Conservation (phyloP, 139 green algal species). For the Dunaliella sp. region DNA sequence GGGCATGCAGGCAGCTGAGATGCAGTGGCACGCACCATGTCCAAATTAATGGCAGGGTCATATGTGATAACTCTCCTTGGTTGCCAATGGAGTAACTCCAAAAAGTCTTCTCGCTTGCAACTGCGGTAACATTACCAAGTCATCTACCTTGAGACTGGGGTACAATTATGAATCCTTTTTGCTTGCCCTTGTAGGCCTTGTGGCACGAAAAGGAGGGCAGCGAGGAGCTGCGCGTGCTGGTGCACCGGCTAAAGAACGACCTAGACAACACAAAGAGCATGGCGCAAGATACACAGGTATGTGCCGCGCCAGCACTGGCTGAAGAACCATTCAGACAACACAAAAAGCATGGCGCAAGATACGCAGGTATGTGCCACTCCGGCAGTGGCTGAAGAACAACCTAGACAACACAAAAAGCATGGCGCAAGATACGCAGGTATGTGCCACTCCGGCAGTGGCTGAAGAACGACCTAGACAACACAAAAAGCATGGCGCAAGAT, state of each 20-base stretch:
- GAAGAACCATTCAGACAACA: conserved; percentile 9
- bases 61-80: too few species aligned
- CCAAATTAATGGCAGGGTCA: background rate
- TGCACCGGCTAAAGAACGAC: conserved; percentile 28
- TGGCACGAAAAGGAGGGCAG: conserved; percentile 37
- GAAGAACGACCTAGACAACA: background rate
- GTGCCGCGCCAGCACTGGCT: conserved; percentile 26
- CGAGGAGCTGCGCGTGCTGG: conserved; percentile 18
- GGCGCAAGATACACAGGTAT: conserved; percentile 24
- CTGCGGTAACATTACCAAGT: background rate
- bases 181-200: conserved; percentile 29
- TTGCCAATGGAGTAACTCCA: too few species aligned
- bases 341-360: conserved; percentile 15
- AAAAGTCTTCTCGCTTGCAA: too few species aligned
- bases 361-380: conserved; percentile 28
- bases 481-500: background rate
- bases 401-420: conserved; percentile 13
- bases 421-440: conserved; percentile 24
- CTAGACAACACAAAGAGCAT: conserved; percentile 14
- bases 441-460: background rate
- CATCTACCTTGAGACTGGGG: background rate
- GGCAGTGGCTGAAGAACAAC: conserved; percentile 24
- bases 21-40: background rate
- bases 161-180: conserved; percentile 17
- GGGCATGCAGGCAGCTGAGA: background rate